These are phyloP conservation scores for Myrica gale DNA, from an alignment of 306 rosid species.

Conservation along the genomic window DNA sequence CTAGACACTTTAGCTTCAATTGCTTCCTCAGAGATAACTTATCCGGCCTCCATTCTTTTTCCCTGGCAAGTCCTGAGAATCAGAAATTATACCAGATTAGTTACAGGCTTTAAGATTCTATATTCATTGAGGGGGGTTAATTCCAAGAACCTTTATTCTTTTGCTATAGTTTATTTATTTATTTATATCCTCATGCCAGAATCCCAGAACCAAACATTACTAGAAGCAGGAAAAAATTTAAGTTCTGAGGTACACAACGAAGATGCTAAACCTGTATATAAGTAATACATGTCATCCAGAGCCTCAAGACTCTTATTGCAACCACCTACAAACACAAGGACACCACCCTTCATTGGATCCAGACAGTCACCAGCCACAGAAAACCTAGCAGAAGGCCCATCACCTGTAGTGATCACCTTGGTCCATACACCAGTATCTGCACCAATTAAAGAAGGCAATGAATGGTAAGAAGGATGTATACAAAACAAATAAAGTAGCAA, in stretches of 20 bases:
- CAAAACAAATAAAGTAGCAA: conserved; percentile 20
- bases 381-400: conserved; percentile 90
- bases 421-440: conserved; percentile 89
- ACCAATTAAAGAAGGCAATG: conserved; percentile 31
- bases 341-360: conserved; percentile 78
- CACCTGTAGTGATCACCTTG: conserved; percentile 54
- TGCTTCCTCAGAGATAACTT: conserved; percentile 89
- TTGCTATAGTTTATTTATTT: too few relatives aligned
- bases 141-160: conserved; percentile 15
- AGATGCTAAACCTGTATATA: conserved; percentile 70
- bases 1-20: conserved; percentile 92
- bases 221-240: conserved; percentile 1
- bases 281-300: conserved; percentile 84
- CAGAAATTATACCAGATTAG: conserved; percentile 31
- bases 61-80: conserved; percentile 67
- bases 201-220: conserved; percentile 2
- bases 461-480: conserved; percentile 19
- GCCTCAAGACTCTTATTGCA: conserved; percentile 96
- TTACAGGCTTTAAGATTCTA: conserved; percentile 22
- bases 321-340: conserved; percentile 89
- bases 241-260: conserved; percentile 6
- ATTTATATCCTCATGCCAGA: not conserved
- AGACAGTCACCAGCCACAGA: conserved; percentile 91
- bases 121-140: conserved; percentile 5
- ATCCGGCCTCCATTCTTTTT: conserved; percentile 72